Evolutionary conservation across 129 eudicot genomes (phyloP), one percentile per base, ranked within the genome.

Genomic region (Flaveria brownii): DNA sequence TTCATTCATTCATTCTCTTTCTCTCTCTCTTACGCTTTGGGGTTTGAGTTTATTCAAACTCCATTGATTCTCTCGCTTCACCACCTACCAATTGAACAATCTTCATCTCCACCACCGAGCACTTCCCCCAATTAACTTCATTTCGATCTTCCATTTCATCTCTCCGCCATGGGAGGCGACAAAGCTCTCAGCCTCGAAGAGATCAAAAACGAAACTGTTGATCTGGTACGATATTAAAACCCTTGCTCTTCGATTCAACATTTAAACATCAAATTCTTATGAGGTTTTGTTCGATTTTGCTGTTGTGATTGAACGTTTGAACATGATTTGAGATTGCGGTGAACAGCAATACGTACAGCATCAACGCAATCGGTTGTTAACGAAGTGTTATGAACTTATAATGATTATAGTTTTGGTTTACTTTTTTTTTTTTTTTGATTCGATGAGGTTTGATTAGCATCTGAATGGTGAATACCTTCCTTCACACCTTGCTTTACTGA

Each of bases 141-240:
- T 51, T 15, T 20, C 22, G 1, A 2, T 49, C 54, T 49, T 13
- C 16, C 7, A 36, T 36, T 36, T 13, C 69, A 25, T 2, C 36
- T 22, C 59, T 9, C 69, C 20, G n/a, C 42, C 77, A 83, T 88
- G 89, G 95, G 84, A 46, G 83, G 85, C 30, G 89, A 83, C 50
- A 87, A 88, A 69, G 88, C 89, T 54, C 69, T 89, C n/a, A 92
- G 89, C 78, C 96, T 92, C 72, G 93, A 92, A 80, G 96, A 77
- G 67, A 89, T 92, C 33, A 92, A 92, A 75, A 92, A 92, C 78
- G 97, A 92, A 81, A 88, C 97, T 30, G 96, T 92, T 84, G 97
- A 92, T 92, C 88, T 92, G 96, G 97, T 92, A 89, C 55, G 16
- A 41, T 17, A 18, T 17, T 10, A 0, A 45, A 22, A 12, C 49